Evolutionary conservation across 345 rosid species (phyloP).

Genomic region (Xanthoceras sorbifolium): DNA sequence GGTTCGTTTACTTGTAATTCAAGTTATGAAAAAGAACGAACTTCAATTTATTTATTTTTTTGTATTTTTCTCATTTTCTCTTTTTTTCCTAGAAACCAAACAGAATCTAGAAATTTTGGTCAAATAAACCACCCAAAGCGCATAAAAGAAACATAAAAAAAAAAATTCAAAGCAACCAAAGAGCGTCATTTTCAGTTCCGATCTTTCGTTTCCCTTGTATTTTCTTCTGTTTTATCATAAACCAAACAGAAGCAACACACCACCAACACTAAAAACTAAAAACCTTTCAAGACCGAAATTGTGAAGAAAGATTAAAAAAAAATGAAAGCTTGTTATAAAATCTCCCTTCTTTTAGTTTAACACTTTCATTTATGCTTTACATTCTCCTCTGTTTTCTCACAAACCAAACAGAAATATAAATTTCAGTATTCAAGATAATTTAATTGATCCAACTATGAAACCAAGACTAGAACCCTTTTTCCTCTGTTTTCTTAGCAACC

Average conservation of each 20-base stretch:
- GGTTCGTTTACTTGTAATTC: background rate
- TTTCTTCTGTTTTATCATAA: no score
- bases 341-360: background rate
- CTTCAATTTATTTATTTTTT: no score
- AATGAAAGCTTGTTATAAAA: background rate
- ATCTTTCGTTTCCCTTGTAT: no score
- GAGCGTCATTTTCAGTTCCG: no score
- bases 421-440: background rate
- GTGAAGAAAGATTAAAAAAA: background rate
- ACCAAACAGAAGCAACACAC: background rate
- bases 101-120: background rate
- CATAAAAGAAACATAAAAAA: background rate
- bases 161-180: slow-evolving; percentile 1
- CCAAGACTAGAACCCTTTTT: background rate
- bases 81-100: background rate
- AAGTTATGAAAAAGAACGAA: no score
- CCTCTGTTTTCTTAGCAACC: background rate
- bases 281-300: background rate
- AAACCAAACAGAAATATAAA: background rate
- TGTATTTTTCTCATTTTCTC: slow-evolving; percentile 13
- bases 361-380: background rate
- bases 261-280: no score
- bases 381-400: background rate
- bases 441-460: no score
- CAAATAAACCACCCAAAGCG: background rate